Evolutionary conservation across 805 yeast genomes (phyloP).

Genomic region (Lipomyces oligophaga): DNA sequence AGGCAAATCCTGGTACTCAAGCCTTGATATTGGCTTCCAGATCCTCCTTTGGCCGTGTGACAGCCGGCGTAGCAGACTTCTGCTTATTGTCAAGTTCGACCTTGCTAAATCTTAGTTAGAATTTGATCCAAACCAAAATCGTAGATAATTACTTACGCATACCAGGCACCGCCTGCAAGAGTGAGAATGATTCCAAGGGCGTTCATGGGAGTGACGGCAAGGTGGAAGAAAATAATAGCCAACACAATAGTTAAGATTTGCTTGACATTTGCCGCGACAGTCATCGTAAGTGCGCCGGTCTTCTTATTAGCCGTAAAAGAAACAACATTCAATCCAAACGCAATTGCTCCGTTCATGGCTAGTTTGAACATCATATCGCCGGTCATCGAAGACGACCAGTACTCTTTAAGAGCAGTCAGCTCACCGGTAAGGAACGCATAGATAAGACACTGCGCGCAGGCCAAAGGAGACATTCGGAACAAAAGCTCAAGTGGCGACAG

Average conservation of each 20-base stretch:
- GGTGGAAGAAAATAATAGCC: constrained; percentile 33
- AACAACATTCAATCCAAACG: constrained; percentile 33
- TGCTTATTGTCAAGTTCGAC: constrained; percentile 28
- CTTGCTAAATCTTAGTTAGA: constrained; percentile 9
- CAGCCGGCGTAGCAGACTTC: constrained; percentile 6
- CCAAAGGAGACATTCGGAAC: constrained; percentile 34
- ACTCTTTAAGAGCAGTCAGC: constrained; percentile 19
- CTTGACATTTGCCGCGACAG: constrained; percentile 35
- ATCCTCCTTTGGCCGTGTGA: constrained; percentile 21
- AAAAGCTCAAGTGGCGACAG: constrained; percentile 33
- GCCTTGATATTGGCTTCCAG: constrained; percentile 16
- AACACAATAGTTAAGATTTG: constrained; percentile 34
- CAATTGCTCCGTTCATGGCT: constrained; percentile 31
- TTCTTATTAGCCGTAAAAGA: constrained; percentile 35
- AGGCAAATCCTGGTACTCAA: too few species aligned
- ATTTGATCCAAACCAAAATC: neutral
- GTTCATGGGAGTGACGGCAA: constrained; percentile 32
- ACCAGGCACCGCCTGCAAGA: constrained; percentile 34
- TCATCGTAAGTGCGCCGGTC: constrained; percentile 35
- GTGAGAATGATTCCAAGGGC: constrained; percentile 32
- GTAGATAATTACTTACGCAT: constrained; percentile 21
- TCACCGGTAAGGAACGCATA: constrained; percentile 34
- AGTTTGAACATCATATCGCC: constrained; percentile 29
- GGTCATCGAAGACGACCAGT: constrained; percentile 24
- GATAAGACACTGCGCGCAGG: constrained; percentile 31